phyloP scores from a whole-genome alignment of 2,329 filamentous ascomycete genomes.

The Magnaporthiopsis rhizophila region DNA sequence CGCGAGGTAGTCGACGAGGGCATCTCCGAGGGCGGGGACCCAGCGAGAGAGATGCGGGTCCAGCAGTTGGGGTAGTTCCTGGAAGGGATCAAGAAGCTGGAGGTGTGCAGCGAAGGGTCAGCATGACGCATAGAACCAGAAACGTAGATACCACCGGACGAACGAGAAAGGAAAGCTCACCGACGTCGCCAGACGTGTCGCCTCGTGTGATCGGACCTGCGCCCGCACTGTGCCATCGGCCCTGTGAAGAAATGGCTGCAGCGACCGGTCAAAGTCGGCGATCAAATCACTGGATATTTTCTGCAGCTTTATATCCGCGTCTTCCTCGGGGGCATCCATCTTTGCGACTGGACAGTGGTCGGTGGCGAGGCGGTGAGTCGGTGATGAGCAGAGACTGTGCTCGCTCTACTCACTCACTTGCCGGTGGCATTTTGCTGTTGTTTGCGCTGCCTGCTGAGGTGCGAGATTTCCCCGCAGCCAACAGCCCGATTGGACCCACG shows the following conservation, averaged over 20 bases:
- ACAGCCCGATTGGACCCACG: no score
- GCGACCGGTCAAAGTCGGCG: constrained; percentile 45
- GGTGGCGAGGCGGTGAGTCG: neutral
- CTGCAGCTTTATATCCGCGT: constrained; percentile 55
- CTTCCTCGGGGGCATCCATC: constrained; percentile 55
- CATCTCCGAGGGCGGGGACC: constrained; percentile 65
- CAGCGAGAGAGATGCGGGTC: constrained; percentile 74
- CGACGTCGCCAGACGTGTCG: constrained; percentile 35
- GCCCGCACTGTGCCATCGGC: constrained; percentile 25
- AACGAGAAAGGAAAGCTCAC: constrained; percentile 23
- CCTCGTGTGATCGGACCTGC: constrained; percentile 42
- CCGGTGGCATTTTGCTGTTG: neutral
- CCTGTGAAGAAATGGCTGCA: constrained; percentile 45
- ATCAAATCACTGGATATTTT: constrained; percentile 52
- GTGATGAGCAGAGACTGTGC: neutral
- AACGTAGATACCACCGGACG: no score
- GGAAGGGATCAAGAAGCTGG: constrained; percentile 72
- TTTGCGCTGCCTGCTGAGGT: no score
- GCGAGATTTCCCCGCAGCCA: no score
- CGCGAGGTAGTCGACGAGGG: constrained; percentile 62
- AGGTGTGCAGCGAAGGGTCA: neutral
- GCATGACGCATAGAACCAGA: no score
- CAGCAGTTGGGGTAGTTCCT: constrained; percentile 89
- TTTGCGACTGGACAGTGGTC: neutral
- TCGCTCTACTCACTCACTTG: neutral